Percentiles rank a stretch among this genome's conserved stretches.
Conservation (phyloP, 257 asterid species). For the Salvia splendens region DNA sequence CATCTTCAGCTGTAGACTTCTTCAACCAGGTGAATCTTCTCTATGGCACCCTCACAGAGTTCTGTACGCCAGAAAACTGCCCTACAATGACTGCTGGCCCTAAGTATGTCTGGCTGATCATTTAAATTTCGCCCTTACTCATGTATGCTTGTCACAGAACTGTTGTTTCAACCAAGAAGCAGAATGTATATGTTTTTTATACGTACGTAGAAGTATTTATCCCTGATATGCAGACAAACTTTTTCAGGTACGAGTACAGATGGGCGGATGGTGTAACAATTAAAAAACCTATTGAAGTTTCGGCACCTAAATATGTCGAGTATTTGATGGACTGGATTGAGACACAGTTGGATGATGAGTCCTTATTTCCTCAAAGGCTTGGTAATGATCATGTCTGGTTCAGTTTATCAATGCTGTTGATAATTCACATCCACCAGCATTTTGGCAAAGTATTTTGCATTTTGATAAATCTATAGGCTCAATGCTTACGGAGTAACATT, state of each 20-base stretch:
- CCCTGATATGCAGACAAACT: conserved; percentile 13
- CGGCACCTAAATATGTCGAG: conserved; percentile 62
- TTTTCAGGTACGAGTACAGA: conserved; percentile 83
- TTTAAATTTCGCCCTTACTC: neutral
- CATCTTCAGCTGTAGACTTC: conserved; percentile 85
- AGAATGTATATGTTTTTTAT: neutral
- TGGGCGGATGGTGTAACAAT: conserved; percentile 95
- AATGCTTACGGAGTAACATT: conserved; percentile 32
- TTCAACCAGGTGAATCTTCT: conserved; percentile 96
- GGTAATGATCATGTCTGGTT: conserved; percentile 46
- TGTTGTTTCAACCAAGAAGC: conserved; percentile 7
- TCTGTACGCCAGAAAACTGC: conserved; percentile 89
- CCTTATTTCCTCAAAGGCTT: conserved; percentile 51
- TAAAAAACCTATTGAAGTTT: conserved; percentile 93
- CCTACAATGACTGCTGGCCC: conserved; percentile 99
- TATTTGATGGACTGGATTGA: conserved; percentile 60
- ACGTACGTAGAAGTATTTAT: neutral
- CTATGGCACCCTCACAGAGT: conserved; percentile 90
- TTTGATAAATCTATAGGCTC: neutral
- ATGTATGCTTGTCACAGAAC: neutral
- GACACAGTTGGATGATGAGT: conserved; percentile 57
- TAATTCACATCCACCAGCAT: conserved; percentile 8
- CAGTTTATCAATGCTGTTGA: neutral
- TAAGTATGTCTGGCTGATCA: conserved; percentile 57
- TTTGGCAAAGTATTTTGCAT: conserved; percentile 17